Evolutionary conservation across 129 eudicot species (phyloP).

Genomic region (Ambrosia artemisiifolia): DNA sequence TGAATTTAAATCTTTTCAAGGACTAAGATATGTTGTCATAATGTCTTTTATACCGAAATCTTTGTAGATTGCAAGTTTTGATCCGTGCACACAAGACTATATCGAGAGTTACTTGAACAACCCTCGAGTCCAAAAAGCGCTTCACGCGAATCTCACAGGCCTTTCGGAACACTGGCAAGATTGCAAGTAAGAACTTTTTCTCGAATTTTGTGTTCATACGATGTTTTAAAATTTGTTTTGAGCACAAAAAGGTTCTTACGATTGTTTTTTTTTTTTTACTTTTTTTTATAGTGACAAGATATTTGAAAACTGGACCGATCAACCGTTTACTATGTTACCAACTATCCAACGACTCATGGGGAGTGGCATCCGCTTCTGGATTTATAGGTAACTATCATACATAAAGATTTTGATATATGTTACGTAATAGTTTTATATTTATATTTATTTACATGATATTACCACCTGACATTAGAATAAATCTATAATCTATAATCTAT

Average conservation of each 20-base stretch:
- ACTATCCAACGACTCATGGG: conserved; percentile 43
- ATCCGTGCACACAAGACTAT: conserved; percentile 56
- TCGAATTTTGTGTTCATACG: not conserved
- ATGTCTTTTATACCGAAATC: no score
- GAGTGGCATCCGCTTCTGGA: conserved; percentile 58
- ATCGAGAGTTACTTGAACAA: conserved; percentile 44
- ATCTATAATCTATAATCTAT: no score
- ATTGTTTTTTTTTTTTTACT: not conserved
- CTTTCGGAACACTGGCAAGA: conserved; percentile 43
- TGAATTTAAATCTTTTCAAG: no score
- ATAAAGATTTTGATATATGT: no score
- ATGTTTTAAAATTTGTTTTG: not conserved
- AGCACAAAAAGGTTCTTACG: not conserved
- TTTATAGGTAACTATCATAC: conserved; percentile 42
- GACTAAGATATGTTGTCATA: no score
- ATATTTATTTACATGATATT: not conserved
- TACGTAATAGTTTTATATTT: not conserved
- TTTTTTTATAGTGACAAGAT: not conserved
- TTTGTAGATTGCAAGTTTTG: conserved; percentile 37
- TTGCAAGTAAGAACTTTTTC: conserved; percentile 49
- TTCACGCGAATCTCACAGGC: conserved; percentile 54
- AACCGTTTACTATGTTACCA: conserved; percentile 50
- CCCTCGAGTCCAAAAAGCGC: conserved; percentile 54
- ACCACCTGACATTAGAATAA: no score
- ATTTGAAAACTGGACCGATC: conserved; percentile 37